Evolutionary conservation across 352 stramenopile species (phyloP).

Genomic region (Phytopythium delawarense): DNA sequence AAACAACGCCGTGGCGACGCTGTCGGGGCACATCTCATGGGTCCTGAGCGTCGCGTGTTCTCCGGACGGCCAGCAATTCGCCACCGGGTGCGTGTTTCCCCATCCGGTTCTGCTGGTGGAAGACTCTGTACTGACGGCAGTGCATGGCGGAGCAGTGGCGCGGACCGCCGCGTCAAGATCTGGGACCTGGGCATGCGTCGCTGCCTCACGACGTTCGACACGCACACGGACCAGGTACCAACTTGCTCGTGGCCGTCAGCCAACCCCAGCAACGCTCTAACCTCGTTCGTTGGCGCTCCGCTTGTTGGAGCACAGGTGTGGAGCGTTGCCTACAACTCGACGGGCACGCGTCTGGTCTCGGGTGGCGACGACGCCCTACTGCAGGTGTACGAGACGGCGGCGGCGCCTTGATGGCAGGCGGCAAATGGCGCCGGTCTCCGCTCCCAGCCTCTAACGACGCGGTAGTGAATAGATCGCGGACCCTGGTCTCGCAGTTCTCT

Average conservation of each 20-base stretch:
- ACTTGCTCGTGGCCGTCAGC: conserved; percentile 1
- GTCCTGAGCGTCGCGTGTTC: conserved; percentile 84
- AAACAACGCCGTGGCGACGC: conserved; percentile 71
- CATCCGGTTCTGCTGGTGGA: neutral
- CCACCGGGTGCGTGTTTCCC: conserved; percentile 51
- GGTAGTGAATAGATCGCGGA: conserved; percentile 1
- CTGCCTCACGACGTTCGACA: conserved; percentile 89
- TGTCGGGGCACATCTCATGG: conserved; percentile 89
- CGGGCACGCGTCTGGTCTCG: conserved; percentile 81
- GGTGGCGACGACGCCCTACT: conserved; percentile 87
- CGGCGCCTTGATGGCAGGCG: conserved; percentile 18
- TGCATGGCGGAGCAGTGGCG: conserved; percentile 33
- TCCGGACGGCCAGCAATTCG: conserved; percentile 81
- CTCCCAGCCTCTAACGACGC: too few species aligned
- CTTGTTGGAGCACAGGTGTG: conserved; percentile 50
- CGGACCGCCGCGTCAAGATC: conserved; percentile 90
- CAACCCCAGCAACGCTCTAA: conserved; percentile 1
- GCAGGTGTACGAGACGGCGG: conserved; percentile 85
- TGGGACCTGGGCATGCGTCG: conserved; percentile 88
- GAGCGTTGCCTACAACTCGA: conserved; percentile 89
- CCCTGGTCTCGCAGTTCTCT: neutral
- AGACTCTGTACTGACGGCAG: conserved; percentile 2
- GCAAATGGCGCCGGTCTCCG: neutral
- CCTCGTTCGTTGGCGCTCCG: neutral
- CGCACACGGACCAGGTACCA: conserved; percentile 83